Conservation (phyloP, 2,329 filamentous ascomycete genomes). For the Scedosporium aurantiacum region DNA sequence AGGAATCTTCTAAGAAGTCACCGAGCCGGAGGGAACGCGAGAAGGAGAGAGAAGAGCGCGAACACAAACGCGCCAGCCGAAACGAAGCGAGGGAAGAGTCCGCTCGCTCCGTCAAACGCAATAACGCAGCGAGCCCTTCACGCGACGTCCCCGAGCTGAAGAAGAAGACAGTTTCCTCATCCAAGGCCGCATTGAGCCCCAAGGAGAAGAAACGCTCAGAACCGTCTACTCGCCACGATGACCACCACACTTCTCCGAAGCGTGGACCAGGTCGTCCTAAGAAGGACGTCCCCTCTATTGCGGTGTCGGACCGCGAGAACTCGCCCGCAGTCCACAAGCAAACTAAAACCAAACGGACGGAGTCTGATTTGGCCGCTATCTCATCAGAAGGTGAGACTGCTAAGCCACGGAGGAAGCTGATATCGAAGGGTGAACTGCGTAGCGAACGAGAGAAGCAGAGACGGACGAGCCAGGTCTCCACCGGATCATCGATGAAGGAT, state of each 20-base stretch:
- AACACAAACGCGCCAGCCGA: constrained; percentile 27
- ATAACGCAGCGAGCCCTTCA: constrained; percentile 33
- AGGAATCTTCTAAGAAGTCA: constrained; percentile 38
- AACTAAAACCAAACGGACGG: constrained; percentile 38
- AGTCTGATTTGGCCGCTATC: constrained; percentile 39
- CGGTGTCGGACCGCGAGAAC: constrained; percentile 40
- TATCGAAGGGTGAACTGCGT: constrained; percentile 52
- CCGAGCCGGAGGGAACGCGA: constrained; percentile 32
- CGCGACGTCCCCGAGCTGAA: constrained; percentile 32
- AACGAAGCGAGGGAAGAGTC: constrained; percentile 36
- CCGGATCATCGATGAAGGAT: constrained; percentile 40
- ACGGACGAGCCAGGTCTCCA: constrained; percentile 47
- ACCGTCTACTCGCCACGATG: constrained; percentile 27
- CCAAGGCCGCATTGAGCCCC: constrained; percentile 28
- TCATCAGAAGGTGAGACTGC: constrained; percentile 46
- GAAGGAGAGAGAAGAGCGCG: constrained; percentile 25
- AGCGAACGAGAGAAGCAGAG: constrained; percentile 48
- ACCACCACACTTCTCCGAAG: constrained; percentile 37
- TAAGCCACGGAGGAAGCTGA: constrained; percentile 51
- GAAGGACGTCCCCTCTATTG: constrained; percentile 40
- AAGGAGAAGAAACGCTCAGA: constrained; percentile 37
- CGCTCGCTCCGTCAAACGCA: constrained; percentile 30
- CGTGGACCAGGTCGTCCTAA: constrained; percentile 41
- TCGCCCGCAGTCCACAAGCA: constrained; percentile 39
- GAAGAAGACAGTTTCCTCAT: constrained; percentile 20